Conservation (phyloP, 2,329 filamentous ascomycete species). For the Talaromyces sp. region DNA sequence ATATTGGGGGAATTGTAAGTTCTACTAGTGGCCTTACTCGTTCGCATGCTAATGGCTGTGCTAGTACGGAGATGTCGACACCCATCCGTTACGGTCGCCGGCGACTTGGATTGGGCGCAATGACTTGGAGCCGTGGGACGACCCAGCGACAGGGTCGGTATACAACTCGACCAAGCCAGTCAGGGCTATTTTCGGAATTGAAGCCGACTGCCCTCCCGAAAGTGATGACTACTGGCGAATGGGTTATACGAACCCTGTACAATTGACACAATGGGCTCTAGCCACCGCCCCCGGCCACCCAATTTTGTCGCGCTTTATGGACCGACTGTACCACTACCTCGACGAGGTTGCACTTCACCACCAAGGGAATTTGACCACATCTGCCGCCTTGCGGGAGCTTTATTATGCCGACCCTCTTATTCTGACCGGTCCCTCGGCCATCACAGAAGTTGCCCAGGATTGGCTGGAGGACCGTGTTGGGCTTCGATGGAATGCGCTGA, state of each 20-base stretch:
- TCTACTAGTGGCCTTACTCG: not conserved
- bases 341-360: slow-evolving; percentile 11
- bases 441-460: slow-evolving; percentile 21
- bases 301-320: slow-evolving; percentile 22
- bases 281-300: slow-evolving; percentile 24
- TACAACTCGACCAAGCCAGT: slow-evolving; percentile 19
- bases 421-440: slow-evolving; percentile 27
- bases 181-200: slow-evolving; percentile 25
- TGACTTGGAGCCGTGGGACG: slow-evolving; percentile 24
- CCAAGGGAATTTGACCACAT: slow-evolving; percentile 8
- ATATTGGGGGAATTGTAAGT: slow-evolving; percentile 17
- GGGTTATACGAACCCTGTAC: slow-evolving; percentile 28
- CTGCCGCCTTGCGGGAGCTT: slow-evolving; percentile 13
- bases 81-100: slow-evolving; percentile 23
- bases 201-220: slow-evolving; percentile 24
- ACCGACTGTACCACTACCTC: slow-evolving; percentile 15
- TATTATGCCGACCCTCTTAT: slow-evolving; percentile 22
- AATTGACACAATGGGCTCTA: slow-evolving; percentile 29
- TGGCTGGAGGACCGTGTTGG: slow-evolving; percentile 19
- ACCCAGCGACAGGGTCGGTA: slow-evolving; percentile 16
- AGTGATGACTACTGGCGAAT: slow-evolving; percentile 28
- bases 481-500: slow-evolving; percentile 27
- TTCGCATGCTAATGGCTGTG: not conserved
- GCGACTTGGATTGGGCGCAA: slow-evolving; percentile 20
- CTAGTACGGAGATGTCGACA: slow-evolving; percentile 30